Evolutionary conservation across 345 rosid species (phyloP).

Genomic region (Cardamine resedifolia): DNA sequence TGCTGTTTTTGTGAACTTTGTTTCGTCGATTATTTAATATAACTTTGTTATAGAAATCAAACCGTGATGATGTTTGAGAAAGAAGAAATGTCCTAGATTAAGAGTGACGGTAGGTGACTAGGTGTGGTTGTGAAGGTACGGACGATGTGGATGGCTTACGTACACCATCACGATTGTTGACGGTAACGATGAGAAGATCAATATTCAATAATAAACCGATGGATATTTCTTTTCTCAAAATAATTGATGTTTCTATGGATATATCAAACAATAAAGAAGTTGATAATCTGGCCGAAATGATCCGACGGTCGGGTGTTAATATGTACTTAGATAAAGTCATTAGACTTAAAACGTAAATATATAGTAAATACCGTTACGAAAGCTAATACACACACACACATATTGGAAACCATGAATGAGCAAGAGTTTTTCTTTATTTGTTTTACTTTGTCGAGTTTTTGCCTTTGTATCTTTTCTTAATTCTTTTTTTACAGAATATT

Average conservation of each 20-base stretch:
- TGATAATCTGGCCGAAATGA: neutral
- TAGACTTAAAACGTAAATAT: neutral
- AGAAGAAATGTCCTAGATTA: constrained; percentile 14
- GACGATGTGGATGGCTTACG: constrained; percentile 8
- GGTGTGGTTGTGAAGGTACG: constrained; percentile 3
- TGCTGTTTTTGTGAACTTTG: neutral
- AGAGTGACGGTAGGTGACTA: neutral
- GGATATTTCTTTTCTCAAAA: neutral
- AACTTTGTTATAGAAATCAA: neutral
- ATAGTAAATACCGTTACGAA: constrained; percentile 11
- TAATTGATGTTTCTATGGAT: constrained; percentile 2
- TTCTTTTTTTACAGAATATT: neutral
- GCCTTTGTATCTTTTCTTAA: neutral
- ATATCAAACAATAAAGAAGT: neutral
- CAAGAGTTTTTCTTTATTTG: neutral
- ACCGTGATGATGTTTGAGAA: constrained; percentile 2
- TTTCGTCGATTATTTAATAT: neutral
- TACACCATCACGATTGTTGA: constrained; percentile 11
- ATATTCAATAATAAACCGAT: neutral
- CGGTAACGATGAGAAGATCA: neutral
- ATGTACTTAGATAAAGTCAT: neutral
- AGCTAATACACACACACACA: neutral
- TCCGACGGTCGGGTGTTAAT: neutral
- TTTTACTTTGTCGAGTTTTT: constrained; percentile 27
- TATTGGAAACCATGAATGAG: constrained; percentile 13